Evolutionary conservation across 345 rosid species (phyloP).

Genomic region (Brassica rapa): DNA sequence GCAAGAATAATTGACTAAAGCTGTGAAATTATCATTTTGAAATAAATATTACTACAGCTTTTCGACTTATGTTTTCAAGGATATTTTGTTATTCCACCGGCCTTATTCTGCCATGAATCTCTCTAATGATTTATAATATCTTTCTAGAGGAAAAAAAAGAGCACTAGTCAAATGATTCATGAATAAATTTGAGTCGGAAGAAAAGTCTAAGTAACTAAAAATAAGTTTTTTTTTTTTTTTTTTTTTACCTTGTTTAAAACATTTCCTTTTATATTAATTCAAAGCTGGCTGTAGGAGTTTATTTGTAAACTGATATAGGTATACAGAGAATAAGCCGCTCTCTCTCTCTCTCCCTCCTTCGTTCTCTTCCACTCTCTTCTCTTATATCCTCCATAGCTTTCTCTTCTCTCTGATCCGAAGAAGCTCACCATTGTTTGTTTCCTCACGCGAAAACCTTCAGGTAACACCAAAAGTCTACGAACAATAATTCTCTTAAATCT

Average conservation of each 20-base stretch:
- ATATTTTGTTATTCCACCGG: not conserved
- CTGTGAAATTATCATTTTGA: not conserved
- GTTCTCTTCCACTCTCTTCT: constrained; percentile 35
- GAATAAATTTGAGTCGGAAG: not conserved
- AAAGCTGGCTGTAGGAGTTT: not conserved
- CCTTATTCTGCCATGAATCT: not conserved
- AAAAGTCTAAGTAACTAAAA: not conserved
- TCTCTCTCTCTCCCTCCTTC: constrained; percentile 20
- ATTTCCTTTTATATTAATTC: not conserved
- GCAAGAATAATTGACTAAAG: not conserved
- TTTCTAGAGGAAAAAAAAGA: not conserved
- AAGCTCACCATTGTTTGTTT: constrained; percentile 20
- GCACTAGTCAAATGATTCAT: not conserved
- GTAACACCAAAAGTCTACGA: constrained; percentile 19
- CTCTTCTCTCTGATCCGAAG: constrained; percentile 12
- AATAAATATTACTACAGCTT: not conserved
- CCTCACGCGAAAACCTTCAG: constrained; percentile 1
- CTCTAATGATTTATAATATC: not conserved
- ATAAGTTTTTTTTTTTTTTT: not conserved
- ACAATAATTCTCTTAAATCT: constrained; percentile 1
- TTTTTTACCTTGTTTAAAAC: not conserved
- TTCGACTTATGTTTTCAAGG: not conserved
- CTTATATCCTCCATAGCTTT: constrained; percentile 9
- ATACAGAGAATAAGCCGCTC: constrained; percentile 26
- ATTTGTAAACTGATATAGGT: constrained; percentile 14